A percentile compares a stretch with the other conserved stretches of the same genome.
phyloP scores from a whole-genome alignment of 129 eudicot species.

The Lactuca saligna region DNA sequence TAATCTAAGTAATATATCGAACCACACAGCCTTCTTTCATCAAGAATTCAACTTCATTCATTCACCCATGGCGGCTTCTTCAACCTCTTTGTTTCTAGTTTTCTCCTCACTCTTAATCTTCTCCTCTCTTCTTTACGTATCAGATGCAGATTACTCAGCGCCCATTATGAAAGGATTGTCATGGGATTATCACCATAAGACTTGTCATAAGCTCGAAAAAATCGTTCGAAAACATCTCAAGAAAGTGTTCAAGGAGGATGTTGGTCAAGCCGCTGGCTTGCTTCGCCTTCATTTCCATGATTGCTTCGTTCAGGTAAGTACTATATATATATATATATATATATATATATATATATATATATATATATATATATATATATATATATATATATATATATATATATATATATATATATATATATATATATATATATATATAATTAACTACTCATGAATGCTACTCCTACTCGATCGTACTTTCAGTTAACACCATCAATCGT shows the following conservation, averaged over 20 bases:
- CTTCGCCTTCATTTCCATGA: conserved; percentile 73
- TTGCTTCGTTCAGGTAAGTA: conserved; percentile 62
- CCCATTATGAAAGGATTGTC: conserved; percentile 49
- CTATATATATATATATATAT: too few relatives aligned
- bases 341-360: too few relatives aligned
- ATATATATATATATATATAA: neutral
- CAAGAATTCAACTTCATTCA: conserved; percentile 1
- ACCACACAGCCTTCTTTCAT: conserved; percentile 24
- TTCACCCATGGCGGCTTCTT: conserved; percentile 36
- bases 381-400: too few relatives aligned
- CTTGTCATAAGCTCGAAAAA: conserved; percentile 49
- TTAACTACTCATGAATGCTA: neutral
- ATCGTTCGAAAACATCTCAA: conserved; percentile 50
- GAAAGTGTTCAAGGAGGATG: conserved; percentile 49
- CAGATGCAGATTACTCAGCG: conserved; percentile 31
- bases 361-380: too few relatives aligned
- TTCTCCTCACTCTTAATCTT: conserved; percentile 31
- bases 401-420: too few relatives aligned
- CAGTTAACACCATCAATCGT: neutral
- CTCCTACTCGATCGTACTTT: too few relatives aligned
- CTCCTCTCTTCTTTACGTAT: conserved; percentile 24
- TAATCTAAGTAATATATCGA: conserved; percentile 2
- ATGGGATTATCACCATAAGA: conserved; percentile 42
- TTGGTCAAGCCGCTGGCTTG: conserved; percentile 68
- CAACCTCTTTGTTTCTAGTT: conserved; percentile 27